A percentile compares a stretch with the other conserved stretches of the same genome.
Evolutionary conservation across 2,329 filamentous ascomycete genomes (phyloP).

Genomic region (Botrytis medusae): DNA sequence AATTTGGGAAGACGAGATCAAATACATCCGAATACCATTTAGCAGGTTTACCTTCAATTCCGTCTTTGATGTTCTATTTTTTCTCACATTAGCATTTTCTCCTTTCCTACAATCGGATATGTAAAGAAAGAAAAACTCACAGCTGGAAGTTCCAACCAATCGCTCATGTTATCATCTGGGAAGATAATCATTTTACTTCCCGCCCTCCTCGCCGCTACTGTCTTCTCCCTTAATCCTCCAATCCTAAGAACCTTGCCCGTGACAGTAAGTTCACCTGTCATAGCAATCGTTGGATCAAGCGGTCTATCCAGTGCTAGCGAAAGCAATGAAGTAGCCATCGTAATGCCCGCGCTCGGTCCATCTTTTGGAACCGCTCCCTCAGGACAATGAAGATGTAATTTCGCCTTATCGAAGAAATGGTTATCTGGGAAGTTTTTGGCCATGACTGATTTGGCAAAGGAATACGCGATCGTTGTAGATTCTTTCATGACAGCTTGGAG

Average conservation of each 20-base stretch:
- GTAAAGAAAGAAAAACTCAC: conserved; percentile 54
- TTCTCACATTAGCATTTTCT: conserved; percentile 27
- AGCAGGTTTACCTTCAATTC: conserved; percentile 86
- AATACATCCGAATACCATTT: conserved; percentile 96
- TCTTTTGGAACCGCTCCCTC: conserved; percentile 97
- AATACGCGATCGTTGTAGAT: conserved; percentile 92
- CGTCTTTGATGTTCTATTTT: conserved; percentile 91
- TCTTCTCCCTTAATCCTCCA: conserved; percentile 93
- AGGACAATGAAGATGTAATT: conserved; percentile 92
- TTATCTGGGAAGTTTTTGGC: conserved; percentile 84
- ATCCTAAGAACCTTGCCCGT: conserved; percentile 96
- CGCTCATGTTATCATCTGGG: conserved; percentile 90
- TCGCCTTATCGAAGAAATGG: conserved; percentile 93
- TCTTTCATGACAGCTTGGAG: conserved; percentile 98
- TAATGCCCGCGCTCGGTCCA: conserved; percentile 89
- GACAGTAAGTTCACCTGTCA: conserved; percentile 96
- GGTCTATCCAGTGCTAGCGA: conserved; percentile 78
- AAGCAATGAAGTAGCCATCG: conserved; percentile 93
- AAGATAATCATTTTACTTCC: conserved; percentile 94
- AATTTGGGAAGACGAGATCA: conserved; percentile 79
- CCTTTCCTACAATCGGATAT: background rate
- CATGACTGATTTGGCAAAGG: conserved; percentile 88
- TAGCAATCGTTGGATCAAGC: conserved; percentile 84
- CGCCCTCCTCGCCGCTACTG: conserved; percentile 87
- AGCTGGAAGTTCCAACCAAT: conserved; percentile 96